These are phyloP conservation scores for Trichoderma sp. DNA, from an alignment of 2,329 filamentous ascomycete genomes.

Conservation along the genomic window DNA sequence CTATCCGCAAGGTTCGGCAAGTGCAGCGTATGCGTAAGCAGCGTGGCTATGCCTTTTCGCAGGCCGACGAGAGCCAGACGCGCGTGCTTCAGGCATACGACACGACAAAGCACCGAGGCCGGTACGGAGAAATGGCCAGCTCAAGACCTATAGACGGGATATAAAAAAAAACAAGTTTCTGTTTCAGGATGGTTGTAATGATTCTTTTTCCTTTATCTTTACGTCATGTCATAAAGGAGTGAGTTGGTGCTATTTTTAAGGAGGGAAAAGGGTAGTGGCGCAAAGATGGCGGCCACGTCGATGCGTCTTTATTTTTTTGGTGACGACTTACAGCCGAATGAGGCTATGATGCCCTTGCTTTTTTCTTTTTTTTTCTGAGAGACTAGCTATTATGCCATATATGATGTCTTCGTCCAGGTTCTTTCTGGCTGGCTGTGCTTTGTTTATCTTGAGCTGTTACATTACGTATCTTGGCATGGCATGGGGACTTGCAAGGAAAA, in stretches of 20 bases:
- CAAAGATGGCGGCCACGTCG: not conserved
- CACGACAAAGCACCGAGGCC: slow-evolving; percentile 86
- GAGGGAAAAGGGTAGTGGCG: not conserved
- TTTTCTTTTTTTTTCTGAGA: not conserved
- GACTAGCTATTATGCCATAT: slow-evolving; percentile 16
- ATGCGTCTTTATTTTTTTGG: not conserved
- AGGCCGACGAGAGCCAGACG: slow-evolving; percentile 95
- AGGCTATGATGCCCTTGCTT: slow-evolving; percentile 11
- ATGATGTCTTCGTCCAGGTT: not conserved
- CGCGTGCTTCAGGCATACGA: slow-evolving; percentile 96
- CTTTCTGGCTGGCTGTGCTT: not conserved
- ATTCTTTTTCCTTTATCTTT: not conserved
- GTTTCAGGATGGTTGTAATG: slow-evolving; percentile 17
- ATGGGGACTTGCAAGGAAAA: not conserved
- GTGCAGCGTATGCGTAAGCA: slow-evolving; percentile 99
- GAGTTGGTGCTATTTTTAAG: not conserved
- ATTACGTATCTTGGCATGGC: not conserved
- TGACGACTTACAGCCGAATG: not conserved
- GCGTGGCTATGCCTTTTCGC: slow-evolving; percentile 95
- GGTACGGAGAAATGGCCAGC: slow-evolving; percentile 90
- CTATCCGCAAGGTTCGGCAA: slow-evolving; percentile 96
- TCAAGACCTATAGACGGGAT: slow-evolving; percentile 37
- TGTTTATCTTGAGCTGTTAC: not conserved
- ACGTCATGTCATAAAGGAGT: slow-evolving; percentile 5
- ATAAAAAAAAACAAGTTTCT: not conserved